These are phyloP conservation scores for Amanita pallidorosea DNA, from an alignment of 768 basidiomycete species.

Conservation along the genomic window DNA sequence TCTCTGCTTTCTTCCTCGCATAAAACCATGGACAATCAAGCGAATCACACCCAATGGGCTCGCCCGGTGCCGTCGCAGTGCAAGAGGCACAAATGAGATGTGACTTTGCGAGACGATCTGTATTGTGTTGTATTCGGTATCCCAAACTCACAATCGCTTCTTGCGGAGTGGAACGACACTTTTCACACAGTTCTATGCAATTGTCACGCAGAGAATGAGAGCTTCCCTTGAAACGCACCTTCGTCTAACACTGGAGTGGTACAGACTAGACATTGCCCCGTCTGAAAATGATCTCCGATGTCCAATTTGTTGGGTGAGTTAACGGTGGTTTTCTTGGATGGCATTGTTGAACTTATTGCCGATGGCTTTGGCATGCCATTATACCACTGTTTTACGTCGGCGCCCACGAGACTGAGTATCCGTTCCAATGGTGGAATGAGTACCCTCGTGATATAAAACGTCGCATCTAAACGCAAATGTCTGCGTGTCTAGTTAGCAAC, in stretches of 20 bases:
- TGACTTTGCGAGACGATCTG: slow-evolving; percentile 41
- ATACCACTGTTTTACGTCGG: slow-evolving; percentile 81
- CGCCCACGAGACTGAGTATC: slow-evolving; percentile 86
- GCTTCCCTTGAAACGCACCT: neutral
- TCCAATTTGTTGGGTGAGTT: slow-evolving; percentile 28
- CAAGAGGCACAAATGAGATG: slow-evolving; percentile 72
- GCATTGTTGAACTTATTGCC: slow-evolving; percentile 20
- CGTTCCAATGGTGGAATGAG: slow-evolving; percentile 87
- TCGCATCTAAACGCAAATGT: slow-evolving; percentile 67
- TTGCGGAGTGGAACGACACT: slow-evolving; percentile 41
- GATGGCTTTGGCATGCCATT: slow-evolving; percentile 65
- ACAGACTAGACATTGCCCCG: slow-evolving; percentile 62
- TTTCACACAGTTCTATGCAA: slow-evolving; percentile 48
- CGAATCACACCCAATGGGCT: slow-evolving; percentile 67
- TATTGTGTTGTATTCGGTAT: slow-evolving; percentile 41
- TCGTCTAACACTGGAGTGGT: slow-evolving; percentile 30
- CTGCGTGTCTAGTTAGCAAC: slow-evolving; percentile 21
- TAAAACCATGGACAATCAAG: slow-evolving; percentile 83
- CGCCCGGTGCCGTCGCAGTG: slow-evolving; percentile 38
- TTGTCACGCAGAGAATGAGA: neutral
- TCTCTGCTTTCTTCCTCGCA: slow-evolving; percentile 51
- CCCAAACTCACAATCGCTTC: slow-evolving; percentile 47
- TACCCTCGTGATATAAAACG: slow-evolving; percentile 81
- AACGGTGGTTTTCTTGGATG: slow-evolving; percentile 7
- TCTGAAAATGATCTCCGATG: slow-evolving; percentile 71